phyloP scores from a whole-genome alignment of 2,329 filamentous ascomycete species.

The Ophiostoma sp. region DNA sequence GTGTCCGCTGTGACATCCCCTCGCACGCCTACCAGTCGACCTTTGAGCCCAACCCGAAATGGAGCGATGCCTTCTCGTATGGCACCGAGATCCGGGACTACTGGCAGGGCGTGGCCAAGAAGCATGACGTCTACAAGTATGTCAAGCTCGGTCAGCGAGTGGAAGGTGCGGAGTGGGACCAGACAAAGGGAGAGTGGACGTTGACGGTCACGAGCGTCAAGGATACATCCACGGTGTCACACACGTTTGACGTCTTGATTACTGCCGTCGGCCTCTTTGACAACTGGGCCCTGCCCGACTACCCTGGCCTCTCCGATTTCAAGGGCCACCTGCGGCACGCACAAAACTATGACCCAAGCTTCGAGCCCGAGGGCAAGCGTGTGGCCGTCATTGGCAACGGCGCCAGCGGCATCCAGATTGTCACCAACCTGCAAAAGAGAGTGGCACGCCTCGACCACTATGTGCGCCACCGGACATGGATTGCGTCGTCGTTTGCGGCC shows the following conservation, averaged over 20 bases:
- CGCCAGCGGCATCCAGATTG: conserved; percentile 55
- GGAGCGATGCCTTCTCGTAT: conserved; percentile 67
- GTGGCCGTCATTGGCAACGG: conserved; percentile 58
- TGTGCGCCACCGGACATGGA: conserved; percentile 66
- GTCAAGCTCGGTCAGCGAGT: conserved; percentile 59
- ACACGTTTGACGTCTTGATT: conserved; percentile 58
- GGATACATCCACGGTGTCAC: conserved; percentile 38
- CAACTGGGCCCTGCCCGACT: conserved; percentile 53
- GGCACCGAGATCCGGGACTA: conserved; percentile 68
- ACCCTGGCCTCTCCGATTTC: conserved; percentile 54
- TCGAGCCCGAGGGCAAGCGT: conserved; percentile 49
- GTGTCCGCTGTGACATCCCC: conserved; percentile 62
- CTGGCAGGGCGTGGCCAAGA: conserved; percentile 61
- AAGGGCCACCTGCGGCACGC: conserved; percentile 56
- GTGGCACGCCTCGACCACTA: conserved; percentile 62
- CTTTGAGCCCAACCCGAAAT: conserved; percentile 67
- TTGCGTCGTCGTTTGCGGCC: conserved; percentile 54
- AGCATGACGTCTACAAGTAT: conserved; percentile 64
- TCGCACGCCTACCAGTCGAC: conserved; percentile 70
- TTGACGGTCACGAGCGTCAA: conserved; percentile 47
- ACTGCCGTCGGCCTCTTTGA: conserved; percentile 64
- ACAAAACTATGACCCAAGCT: conserved; percentile 54
- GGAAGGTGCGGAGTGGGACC: conserved; percentile 56
- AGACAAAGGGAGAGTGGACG: conserved; percentile 54
- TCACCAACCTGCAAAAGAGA: conserved; percentile 48